Percentiles rank a stretch among this genome's conserved stretches.
Conservation (phyloP, 495 filamentous ascomycete genomes). For the Penicillium subrubescens region DNA sequence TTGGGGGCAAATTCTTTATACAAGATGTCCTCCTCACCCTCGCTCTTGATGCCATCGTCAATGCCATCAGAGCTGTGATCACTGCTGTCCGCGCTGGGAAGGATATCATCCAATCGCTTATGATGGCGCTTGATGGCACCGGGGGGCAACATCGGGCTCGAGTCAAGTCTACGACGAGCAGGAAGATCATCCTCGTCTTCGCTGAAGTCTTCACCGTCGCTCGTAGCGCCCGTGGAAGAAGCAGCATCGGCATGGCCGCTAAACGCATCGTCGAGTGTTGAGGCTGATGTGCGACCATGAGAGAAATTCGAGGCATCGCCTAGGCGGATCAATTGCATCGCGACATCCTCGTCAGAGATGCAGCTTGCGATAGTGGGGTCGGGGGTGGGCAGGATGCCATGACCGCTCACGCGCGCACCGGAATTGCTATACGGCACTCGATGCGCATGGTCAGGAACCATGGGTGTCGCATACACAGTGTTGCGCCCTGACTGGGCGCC, state of each 20-base stretch:
- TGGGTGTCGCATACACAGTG: slow-evolving; percentile 52
- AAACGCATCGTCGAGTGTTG: slow-evolving; percentile 87
- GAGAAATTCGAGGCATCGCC: slow-evolving; percentile 91
- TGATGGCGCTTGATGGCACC: slow-evolving; percentile 54
- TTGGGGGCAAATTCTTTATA: slow-evolving; percentile 46
- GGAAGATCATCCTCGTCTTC: slow-evolving; percentile 70
- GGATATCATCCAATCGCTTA: slow-evolving; percentile 62
- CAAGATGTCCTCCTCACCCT: slow-evolving; percentile 49
- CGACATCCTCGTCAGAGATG: slow-evolving; percentile 97
- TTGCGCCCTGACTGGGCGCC: slow-evolving; percentile 40
- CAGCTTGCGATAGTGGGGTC: slow-evolving; percentile 93
- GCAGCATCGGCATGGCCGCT: slow-evolving; percentile 84
- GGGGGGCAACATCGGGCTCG: slow-evolving; percentile 54
- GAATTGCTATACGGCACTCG: slow-evolving; percentile 56
- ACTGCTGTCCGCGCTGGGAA: slow-evolving; percentile 66
- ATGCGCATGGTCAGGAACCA: slow-evolving; percentile 61
- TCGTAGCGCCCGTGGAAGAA: slow-evolving; percentile 81
- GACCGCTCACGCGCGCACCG: slow-evolving; percentile 42
- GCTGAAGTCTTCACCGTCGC: slow-evolving; percentile 74
- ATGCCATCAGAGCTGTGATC: slow-evolving; percentile 67
- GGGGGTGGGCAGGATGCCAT: slow-evolving; percentile 82
- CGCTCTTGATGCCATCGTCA: slow-evolving; percentile 57
- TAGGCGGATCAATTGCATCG: slow-evolving; percentile 90
- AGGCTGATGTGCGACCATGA: slow-evolving; percentile 87
- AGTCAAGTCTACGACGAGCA: slow-evolving; percentile 61